phyloP scores from a whole-genome alignment of 805 yeast genomes.

The Yarrowia divulgata region DNA sequence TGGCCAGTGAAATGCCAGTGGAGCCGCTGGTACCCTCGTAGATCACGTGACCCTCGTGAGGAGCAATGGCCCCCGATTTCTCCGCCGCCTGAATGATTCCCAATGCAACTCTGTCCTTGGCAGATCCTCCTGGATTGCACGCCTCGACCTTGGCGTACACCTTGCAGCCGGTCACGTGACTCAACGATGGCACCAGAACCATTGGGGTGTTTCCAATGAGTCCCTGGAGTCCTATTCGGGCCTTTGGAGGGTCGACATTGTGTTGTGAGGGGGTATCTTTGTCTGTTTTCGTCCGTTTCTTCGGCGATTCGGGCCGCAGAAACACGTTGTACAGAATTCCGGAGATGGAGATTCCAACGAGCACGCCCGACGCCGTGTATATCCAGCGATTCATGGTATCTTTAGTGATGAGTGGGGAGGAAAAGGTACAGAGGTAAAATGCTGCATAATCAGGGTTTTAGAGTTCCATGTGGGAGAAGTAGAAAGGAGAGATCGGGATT shows the following conservation, averaged over 20 bases:
- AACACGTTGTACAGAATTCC: slow-evolving; percentile 14
- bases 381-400: slow-evolving; percentile 32
- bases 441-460: slow-evolving; percentile 30
- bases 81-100: slow-evolving; percentile 81
- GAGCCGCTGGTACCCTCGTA: slow-evolving; percentile 98
- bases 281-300: background rate
- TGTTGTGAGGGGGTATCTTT: background rate
- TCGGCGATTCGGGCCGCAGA: background rate
- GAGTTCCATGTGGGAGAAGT: background rate
- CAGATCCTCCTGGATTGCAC: slow-evolving; percentile 91
- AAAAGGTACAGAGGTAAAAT: background rate
- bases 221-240: slow-evolving; percentile 66
- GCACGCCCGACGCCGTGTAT: slow-evolving; percentile 11
- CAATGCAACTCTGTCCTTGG: slow-evolving; percentile 92
- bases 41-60: slow-evolving; percentile 71
- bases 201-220: slow-evolving; percentile 92
- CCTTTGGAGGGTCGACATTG: slow-evolving; percentile 14
- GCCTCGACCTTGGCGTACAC: slow-evolving; percentile 88
- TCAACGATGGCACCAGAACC: slow-evolving; percentile 73
- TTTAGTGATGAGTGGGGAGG: background rate
- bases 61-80: slow-evolving; percentile 60
- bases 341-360: slow-evolving; percentile 17
- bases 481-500: background rate
- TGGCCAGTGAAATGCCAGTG: slow-evolving; percentile 92
- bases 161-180: slow-evolving; percentile 76